Evolutionary conservation across 768 basidiomycete species (phyloP).

Genomic region (Ephemerocybe angulata): DNA sequence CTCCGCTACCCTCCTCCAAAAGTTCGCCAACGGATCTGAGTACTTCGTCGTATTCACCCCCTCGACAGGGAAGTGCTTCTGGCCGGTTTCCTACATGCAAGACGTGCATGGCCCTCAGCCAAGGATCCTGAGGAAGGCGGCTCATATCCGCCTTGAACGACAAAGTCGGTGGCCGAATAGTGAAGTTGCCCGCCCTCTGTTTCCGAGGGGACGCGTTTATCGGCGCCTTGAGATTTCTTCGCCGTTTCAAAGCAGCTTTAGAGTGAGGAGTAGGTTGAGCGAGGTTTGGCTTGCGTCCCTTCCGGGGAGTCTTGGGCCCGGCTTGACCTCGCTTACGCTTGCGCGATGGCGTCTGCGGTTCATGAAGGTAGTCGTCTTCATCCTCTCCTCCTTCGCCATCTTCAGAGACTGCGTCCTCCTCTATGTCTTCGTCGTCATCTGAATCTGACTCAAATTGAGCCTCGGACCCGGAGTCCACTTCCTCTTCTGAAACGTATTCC

Average conservation of each 20-base stretch:
- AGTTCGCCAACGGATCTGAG: conserved; percentile 76
- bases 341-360: conserved; percentile 48
- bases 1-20: conserved; percentile 89
- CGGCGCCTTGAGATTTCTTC: conserved; percentile 24
- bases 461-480: conserved; percentile 26
- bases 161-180: conserved; percentile 28
- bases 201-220: conserved; percentile 24
- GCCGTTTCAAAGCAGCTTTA: conserved; percentile 58
- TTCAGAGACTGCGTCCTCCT: conserved; percentile 24
- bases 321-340: conserved; percentile 42
- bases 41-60: conserved; percentile 78
- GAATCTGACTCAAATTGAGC: conserved; percentile 23
- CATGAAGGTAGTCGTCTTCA: conserved; percentile 21
- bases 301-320: conserved; percentile 21
- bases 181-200: conserved; percentile 16
- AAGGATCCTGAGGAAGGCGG: conserved; percentile 69
- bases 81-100: conserved; percentile 93
- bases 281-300: conserved; percentile 28
- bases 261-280: conserved; percentile 75
- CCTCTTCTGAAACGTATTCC: conserved; percentile 13
- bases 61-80: conserved; percentile 83
- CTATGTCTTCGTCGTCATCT: conserved; percentile 17
- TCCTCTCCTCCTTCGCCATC: conserved; percentile 25
- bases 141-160: conserved; percentile 37
- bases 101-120: conserved; percentile 84